Conservation (phyloP, 208 protist species). For the Acanthamoeba lenticulata region DNA sequence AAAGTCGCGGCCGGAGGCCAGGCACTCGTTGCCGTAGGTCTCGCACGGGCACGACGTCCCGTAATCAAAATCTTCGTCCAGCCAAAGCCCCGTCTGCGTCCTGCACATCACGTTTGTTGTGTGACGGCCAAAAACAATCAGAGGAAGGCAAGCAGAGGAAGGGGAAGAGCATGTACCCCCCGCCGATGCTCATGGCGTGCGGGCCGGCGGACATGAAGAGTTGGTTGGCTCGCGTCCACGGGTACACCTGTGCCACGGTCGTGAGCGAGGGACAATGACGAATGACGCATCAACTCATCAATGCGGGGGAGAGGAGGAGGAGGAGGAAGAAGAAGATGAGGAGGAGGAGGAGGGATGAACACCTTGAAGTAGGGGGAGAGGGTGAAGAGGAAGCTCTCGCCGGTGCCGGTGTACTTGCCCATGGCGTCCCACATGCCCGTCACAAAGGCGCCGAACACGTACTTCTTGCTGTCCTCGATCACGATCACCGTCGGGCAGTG, state of each 20-base stretch:
- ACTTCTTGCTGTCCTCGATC: slow-evolving; percentile 48
- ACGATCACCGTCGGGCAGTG: slow-evolving; percentile 40
- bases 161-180: too few species aligned
- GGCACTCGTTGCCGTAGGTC: slow-evolving; percentile 63
- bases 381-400: slow-evolving; percentile 63
- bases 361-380: slow-evolving; percentile 39
- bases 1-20: slow-evolving; percentile 70
- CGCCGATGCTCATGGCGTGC: slow-evolving; percentile 70
- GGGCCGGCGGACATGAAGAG: slow-evolving; percentile 58
- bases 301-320: too few species aligned
- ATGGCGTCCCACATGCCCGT: background rate
- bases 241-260: background rate
- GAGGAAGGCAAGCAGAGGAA: too few species aligned
- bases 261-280: background rate
- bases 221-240: slow-evolving; percentile 69
- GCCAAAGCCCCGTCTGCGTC: slow-evolving; percentile 52
- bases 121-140: background rate
- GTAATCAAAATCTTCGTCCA: slow-evolving; percentile 70
- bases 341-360: too few species aligned
- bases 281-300: background rate
- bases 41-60: slow-evolving; percentile 39
- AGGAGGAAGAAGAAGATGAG: too few species aligned
- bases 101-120: background rate
- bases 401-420: background rate
- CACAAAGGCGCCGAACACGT: slow-evolving; percentile 44